phyloP scores from a whole-genome alignment of 2,329 filamentous ascomycete genomes.

The Neonectria magnoliae region DNA sequence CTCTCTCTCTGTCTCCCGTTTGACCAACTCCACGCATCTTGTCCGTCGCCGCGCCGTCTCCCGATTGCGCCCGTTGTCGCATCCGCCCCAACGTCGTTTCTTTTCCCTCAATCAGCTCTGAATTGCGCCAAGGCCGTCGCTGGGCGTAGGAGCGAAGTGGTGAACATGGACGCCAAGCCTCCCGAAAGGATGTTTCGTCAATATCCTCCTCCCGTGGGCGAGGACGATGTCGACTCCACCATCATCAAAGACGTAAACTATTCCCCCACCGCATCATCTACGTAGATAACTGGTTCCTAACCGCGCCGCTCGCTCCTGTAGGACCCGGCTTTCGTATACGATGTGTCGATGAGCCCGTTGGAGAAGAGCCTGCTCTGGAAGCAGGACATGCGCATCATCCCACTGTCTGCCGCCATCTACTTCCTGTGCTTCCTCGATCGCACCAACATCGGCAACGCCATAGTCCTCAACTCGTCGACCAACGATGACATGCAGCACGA shows the following conservation, averaged over 20 bases:
- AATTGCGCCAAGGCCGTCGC: constrained; percentile 21
- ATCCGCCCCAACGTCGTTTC: background rate
- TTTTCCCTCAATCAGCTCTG: background rate
- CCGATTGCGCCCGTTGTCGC: constrained; percentile 8
- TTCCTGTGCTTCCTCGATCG: constrained; percentile 75
- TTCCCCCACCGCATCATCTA: background rate
- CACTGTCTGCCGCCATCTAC: constrained; percentile 71
- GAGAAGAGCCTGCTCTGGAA: constrained; percentile 60
- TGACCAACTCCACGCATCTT: background rate
- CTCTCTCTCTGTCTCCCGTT: background rate
- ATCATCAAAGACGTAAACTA: constrained; percentile 38
- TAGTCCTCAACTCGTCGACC: constrained; percentile 70
- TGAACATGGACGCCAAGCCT: constrained; percentile 30
- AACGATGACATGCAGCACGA: constrained; percentile 70
- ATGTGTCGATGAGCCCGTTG: constrained; percentile 38
- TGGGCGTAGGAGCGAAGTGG: constrained; percentile 27
- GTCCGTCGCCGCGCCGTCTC: constrained; percentile 18
- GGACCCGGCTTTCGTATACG: constrained; percentile 34
- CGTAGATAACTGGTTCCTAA: constrained; percentile 25
- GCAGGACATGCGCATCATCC: constrained; percentile 71
- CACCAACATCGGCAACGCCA: constrained; percentile 76
- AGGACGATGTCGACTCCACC: constrained; percentile 42
- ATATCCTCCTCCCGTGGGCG: constrained; percentile 40
- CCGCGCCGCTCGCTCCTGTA: constrained; percentile 8
- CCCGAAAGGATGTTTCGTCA: constrained; percentile 34